Base-by-base conservation (phyloP, 202 grass and related monocot species). In the Elaeis oleifera region DNA sequence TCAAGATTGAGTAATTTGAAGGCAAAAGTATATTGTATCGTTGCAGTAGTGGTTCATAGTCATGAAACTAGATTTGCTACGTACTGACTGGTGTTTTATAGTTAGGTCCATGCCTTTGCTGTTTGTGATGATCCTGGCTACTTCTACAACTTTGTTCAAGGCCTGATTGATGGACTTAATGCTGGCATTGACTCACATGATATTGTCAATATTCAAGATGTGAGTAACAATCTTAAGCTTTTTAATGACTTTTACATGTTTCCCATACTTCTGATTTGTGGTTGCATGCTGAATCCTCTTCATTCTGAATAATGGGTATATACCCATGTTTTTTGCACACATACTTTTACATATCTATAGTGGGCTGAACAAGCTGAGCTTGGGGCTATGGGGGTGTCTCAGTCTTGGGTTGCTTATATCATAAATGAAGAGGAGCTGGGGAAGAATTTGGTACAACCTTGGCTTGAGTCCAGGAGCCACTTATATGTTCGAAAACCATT, bases 41-140 rank as follows among this genome's bases (percentile, higher is more conserved):
- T 84, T 79, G 22, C 50, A 36, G 65, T 18, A 48, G 24, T 68
- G 50, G 25, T 31, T 68, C 9, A 16, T 22, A 22, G 52, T 20
- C 9, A 20, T 39, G 32, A 65, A 44, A 13, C 36, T 44, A 44
- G 6, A 44, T 44, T 69, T 76, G 80, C 81, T 81, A 24, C 53
- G 67, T 61, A 66, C 56, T 67, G 66, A 75, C 64, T 25, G 14
- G 59, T 55, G 3, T 22, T 58, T 83, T 84, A 23, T 75, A 27
- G 65, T 74, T 58, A 97, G 94, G 88, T 97, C 65, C 88, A 84
- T 89, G 94, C 94, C 19, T 92, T 92, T 56, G 88, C 94, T 61
- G 85, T 97, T 60, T 92, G 88, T 75, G 88, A 97, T 67, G 88
- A 97, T 67, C 88, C 94, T 61, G 75, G 54, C 55, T 97, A 92